Conservation (phyloP, 2,329 filamentous ascomycete species). For the Cryphonectria carpinicola region DNA sequence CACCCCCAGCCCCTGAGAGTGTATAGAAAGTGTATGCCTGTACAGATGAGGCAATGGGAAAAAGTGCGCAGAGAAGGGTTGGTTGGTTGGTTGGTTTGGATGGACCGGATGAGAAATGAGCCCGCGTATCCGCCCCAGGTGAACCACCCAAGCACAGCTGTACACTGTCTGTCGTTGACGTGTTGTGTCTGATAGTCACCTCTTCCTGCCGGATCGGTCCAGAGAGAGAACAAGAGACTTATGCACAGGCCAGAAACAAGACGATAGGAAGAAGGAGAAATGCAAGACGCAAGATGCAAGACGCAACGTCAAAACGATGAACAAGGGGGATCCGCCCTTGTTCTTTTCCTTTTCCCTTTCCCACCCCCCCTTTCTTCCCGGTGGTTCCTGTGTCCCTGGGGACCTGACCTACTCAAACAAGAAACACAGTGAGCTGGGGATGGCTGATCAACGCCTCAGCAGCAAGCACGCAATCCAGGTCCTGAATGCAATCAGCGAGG, state of each 20-base stretch:
- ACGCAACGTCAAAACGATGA: slow-evolving; percentile 7
- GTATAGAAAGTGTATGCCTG: background rate
- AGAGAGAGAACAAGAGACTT: slow-evolving; percentile 15
- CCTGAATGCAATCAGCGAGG: slow-evolving; percentile 25
- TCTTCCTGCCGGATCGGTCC: slow-evolving; percentile 26
- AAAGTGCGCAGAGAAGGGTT: background rate
- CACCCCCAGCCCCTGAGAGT: slow-evolving; percentile 10
- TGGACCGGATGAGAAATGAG: slow-evolving; percentile 21
- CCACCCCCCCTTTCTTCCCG: background rate
- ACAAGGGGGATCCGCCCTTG: background rate
- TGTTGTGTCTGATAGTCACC: background rate
- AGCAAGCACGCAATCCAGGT: slow-evolving; percentile 27
- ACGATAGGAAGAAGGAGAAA: background rate
- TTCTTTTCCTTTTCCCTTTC: slow-evolving; percentile 4
- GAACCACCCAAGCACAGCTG: slow-evolving; percentile 6
- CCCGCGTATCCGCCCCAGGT: slow-evolving; percentile 16
- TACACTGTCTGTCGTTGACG: slow-evolving; percentile 6
- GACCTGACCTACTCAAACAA: slow-evolving; percentile 25
- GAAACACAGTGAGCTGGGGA: slow-evolving; percentile 11
- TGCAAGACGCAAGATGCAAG: slow-evolving; percentile 5
- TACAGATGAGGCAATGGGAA: slow-evolving; percentile 14
- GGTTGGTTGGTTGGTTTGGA: background rate
- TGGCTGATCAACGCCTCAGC: slow-evolving; percentile 21
- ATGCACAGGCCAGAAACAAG: background rate
- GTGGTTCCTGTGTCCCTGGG: background rate